phyloP scores from a whole-genome alignment of 1,284 basidiomycete genomes.

The Fomitopsis schrenkii region DNA sequence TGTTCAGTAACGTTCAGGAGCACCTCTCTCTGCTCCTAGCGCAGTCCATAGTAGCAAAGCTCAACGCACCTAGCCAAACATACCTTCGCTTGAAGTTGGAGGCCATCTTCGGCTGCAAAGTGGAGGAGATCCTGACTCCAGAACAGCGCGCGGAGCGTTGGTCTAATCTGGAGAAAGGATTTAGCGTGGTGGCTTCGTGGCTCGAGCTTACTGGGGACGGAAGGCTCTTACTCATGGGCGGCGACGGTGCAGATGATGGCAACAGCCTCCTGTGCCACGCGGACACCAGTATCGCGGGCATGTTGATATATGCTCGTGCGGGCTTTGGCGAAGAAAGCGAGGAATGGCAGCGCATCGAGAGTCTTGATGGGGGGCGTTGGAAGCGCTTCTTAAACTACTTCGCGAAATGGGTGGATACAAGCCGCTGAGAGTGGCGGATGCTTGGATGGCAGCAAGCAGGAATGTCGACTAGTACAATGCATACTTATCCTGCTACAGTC shows the following conservation, averaged over 20 bases:
- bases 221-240: constrained; percentile 14
- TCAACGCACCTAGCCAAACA: constrained; percentile 8
- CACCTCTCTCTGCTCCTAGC: too few relatives aligned
- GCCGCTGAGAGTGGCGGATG: not conserved
- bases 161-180: constrained; percentile 9
- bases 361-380: constrained; percentile 8
- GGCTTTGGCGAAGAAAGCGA: constrained; percentile 1
- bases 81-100: constrained; percentile 22
- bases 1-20: not conserved
- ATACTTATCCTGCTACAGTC: too few relatives aligned
- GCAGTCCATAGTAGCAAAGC: not conserved
- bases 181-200: constrained; percentile 15
- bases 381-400: constrained; percentile 3
- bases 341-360: constrained; percentile 7
- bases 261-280: constrained; percentile 5
- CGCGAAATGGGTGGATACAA: constrained; percentile 1
- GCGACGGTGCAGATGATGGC: not conserved
- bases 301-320: constrained; percentile 9
- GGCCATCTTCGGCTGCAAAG: constrained; percentile 5
- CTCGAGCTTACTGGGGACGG: constrained; percentile 10
- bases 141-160: constrained; percentile 12
- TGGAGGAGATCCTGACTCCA: constrained; percentile 18
- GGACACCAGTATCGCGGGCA: constrained; percentile 14
- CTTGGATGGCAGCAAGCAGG: too few relatives aligned
- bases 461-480: too few relatives aligned